phyloP scores from a whole-genome alignment of 176 grass and related monocot genomes.

The Ananas comosus region DNA sequence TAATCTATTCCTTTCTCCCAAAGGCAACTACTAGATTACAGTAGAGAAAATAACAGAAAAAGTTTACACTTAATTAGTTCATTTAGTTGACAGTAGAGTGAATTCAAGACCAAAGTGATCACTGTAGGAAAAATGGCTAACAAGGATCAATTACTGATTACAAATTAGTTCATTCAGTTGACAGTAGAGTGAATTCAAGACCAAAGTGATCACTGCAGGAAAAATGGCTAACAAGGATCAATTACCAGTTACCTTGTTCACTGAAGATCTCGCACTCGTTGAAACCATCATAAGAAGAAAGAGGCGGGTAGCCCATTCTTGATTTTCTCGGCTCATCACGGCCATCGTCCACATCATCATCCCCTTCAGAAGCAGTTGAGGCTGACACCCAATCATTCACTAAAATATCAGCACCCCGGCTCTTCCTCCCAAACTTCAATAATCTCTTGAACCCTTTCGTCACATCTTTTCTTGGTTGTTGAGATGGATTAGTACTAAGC shows the following conservation, averaged over 20 bases:
- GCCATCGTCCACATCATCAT: constrained; percentile 75
- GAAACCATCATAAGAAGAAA: constrained; percentile 56
- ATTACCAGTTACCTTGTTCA: constrained; percentile 57
- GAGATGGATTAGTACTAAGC: constrained; percentile 46
- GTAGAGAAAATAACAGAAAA: neutral
- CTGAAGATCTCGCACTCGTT: constrained; percentile 55
- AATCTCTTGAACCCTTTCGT: constrained; percentile 93
- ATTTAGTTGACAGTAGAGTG: neutral
- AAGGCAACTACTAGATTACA: neutral
- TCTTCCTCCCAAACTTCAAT: constrained; percentile 96
- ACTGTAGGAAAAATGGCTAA: neutral
- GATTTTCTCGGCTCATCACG: constrained; percentile 77
- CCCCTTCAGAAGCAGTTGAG: constrained; percentile 92
- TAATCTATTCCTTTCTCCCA: too few species aligned
- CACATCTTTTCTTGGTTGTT: constrained; percentile 73
- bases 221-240: neutral
- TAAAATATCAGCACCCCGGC: constrained; percentile 47
- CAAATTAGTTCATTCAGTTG: constrained; percentile 2
- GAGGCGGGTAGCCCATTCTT: constrained; percentile 55
- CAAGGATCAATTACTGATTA: constrained; percentile 13
- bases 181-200: neutral
- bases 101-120: neutral
- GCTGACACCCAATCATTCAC: constrained; percentile 90
- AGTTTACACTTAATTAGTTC: neutral
- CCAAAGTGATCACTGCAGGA: neutral